Conservation (phyloP, 345 rosid species). For the Brassica carinata region DNA sequence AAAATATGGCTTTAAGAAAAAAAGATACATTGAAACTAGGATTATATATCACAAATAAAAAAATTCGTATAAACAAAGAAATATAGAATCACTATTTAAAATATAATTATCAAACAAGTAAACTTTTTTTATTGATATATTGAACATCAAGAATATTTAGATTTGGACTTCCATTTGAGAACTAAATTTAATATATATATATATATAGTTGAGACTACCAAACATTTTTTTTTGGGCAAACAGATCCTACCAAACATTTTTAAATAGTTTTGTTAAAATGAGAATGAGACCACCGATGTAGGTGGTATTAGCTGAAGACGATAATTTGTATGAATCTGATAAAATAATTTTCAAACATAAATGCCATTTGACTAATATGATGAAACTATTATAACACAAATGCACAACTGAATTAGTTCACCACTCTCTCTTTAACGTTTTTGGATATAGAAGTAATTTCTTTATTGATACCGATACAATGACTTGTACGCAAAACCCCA, state of each 20-base stretch:
- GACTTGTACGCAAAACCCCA: neutral
- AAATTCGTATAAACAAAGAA: no score
- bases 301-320: neutral
- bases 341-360: neutral
- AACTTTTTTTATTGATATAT: no score
- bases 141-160: neutral
- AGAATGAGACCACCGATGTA: neutral
- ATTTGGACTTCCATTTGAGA: neutral
- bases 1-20: no score
- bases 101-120: no score
- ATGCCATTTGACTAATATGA: neutral
- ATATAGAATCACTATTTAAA: no score
- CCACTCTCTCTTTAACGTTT: neutral
- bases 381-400: neutral
- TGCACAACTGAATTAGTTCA: slow-evolving; percentile 10
- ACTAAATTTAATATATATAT: neutral
- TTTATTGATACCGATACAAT: neutral
- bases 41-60: no score
- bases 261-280: neutral
- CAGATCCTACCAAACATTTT: neutral
- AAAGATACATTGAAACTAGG: no score
- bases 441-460: neutral
- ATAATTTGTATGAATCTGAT: neutral
- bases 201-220: neutral
- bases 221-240: neutral